Evolutionary conservation across 768 basidiomycete genomes (phyloP).

Genomic region (Rhodotorula diobovata): DNA sequence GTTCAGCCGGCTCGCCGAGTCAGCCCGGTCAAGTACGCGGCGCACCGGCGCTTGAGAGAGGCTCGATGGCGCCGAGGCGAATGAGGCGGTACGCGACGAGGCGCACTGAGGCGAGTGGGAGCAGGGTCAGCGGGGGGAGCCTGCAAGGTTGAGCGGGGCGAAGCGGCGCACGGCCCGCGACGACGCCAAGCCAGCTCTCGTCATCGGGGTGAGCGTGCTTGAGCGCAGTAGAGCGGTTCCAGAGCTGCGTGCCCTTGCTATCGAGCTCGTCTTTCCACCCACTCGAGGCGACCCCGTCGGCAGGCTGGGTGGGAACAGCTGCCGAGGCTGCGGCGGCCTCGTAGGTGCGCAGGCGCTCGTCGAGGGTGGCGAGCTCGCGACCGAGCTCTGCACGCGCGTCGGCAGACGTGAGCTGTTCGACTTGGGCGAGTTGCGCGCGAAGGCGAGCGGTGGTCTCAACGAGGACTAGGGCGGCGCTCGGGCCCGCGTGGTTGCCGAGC

Average conservation of each 20-base stretch:
- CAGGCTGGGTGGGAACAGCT: too few relatives aligned
- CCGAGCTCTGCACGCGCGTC: background rate
- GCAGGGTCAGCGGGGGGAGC: background rate
- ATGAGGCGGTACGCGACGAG: conserved; percentile 5
- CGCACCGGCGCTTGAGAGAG: background rate
- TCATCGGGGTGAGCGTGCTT: background rate
- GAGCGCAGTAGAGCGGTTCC: conserved; percentile 14
- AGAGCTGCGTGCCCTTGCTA: background rate
- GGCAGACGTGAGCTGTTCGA: background rate
- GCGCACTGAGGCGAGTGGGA: background rate
- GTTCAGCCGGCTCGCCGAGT: too few relatives aligned
- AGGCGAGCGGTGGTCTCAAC: background rate
- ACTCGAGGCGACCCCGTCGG: background rate
- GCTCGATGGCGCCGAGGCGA: conserved; percentile 2
- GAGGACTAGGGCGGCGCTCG: background rate
- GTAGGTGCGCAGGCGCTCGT: background rate
- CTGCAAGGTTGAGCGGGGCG: background rate
- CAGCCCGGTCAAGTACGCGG: too few relatives aligned
- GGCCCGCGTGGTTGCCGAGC: background rate
- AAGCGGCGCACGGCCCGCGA: background rate
- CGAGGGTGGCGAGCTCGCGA: background rate
- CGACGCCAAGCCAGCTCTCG: background rate
- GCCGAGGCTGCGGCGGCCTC: background rate
- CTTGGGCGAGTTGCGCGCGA: background rate
- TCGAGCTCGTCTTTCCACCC: conserved; percentile 16